Percentiles rank a stretch among this genome's conserved stretches.
phyloP scores from a whole-genome alignment of 2,329 filamentous ascomycete genomes.

The Nemania diffusa region DNA sequence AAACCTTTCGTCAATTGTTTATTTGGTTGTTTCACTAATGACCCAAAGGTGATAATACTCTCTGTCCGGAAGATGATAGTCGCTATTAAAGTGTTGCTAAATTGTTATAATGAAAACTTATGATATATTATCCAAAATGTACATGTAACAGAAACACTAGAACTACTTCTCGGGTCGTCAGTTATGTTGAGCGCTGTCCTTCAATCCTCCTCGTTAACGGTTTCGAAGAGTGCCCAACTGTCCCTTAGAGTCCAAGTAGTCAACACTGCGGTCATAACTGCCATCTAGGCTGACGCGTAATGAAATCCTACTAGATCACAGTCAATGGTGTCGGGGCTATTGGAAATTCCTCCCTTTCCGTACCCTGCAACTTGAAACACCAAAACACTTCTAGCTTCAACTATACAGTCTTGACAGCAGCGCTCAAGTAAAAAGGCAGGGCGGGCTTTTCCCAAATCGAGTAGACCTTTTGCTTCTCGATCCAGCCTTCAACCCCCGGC shows the following conservation, averaged over 20 bases:
- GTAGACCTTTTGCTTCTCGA: constrained; percentile 52
- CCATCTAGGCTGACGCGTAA: neutral
- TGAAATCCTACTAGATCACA: no score
- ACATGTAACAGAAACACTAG: neutral
- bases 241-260: neutral
- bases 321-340: no score
- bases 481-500: constrained; percentile 53
- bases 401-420: constrained; percentile 1
- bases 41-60: neutral
- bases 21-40: neutral
- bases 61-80: neutral
- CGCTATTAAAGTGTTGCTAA: neutral
- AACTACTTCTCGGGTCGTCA: neutral
- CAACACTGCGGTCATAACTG: neutral
- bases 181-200: neutral
- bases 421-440: constrained; percentile 15
- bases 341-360: no score
- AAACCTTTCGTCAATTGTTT: neutral
- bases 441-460: constrained; percentile 54
- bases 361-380: neutral
- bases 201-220: neutral
- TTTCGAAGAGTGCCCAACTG: neutral
- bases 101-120: neutral
- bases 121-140: neutral
- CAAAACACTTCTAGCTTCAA: neutral